These are phyloP conservation scores for Primulina tabacum DNA, from an alignment of 257 asterid species.

Conservation along the genomic window DNA sequence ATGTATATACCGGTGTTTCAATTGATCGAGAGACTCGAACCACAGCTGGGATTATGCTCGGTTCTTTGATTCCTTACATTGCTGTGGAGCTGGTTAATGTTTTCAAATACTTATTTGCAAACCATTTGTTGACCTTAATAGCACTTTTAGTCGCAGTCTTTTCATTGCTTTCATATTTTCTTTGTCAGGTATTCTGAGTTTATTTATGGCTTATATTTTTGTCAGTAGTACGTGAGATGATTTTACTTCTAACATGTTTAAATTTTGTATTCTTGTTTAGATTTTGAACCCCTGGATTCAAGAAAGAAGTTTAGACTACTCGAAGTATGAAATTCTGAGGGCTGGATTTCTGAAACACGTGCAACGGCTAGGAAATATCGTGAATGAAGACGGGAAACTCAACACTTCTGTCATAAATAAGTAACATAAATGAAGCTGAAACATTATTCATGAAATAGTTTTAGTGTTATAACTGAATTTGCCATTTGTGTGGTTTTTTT, in stretches of 20 bases:
- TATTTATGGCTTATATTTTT: background rate
- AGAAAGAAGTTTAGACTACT: conserved; percentile 50
- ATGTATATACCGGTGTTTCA: conserved; percentile 37
- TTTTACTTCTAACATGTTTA: background rate
- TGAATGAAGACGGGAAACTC: conserved; percentile 35
- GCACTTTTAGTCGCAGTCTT: conserved; percentile 37
- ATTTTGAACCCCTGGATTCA: conserved; percentile 58
- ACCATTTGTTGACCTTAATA: conserved; percentile 31
- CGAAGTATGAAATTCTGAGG: conserved; percentile 40
- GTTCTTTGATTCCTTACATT: conserved; percentile 49
- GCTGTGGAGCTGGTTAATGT: conserved; percentile 37
- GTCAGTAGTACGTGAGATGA: background rate
- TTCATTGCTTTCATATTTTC: conserved; percentile 33
- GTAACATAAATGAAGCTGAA: conserved; percentile 18
- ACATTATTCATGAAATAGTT: background rate
- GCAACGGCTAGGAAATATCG: conserved; percentile 34
- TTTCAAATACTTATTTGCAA: conserved; percentile 25
- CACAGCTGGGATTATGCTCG: conserved; percentile 48
- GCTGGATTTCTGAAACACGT: conserved; percentile 33
- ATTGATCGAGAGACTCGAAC: conserved; percentile 37
- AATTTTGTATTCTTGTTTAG: conserved; percentile 29
- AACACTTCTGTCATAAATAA: conserved; percentile 31
- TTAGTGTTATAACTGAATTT: background rate
- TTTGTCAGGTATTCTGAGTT: conserved; percentile 38
- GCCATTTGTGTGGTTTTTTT: background rate